Conservation (phyloP, 352 stramenopile genomes). For the Phytophthora kernoviae region DNA sequence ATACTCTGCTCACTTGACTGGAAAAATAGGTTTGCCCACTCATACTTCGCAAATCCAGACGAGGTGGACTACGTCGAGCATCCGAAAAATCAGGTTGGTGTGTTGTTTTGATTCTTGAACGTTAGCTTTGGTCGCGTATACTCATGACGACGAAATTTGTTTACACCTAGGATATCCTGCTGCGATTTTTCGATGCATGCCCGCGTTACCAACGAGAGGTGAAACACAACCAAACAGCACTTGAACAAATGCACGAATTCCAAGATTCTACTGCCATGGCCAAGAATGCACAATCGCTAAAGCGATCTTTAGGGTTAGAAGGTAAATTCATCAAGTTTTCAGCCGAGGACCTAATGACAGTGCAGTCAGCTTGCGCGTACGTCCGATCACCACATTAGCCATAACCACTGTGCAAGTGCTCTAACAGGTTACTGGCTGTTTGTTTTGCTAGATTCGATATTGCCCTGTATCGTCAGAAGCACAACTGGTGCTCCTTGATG, state of each 20-base stretch:
- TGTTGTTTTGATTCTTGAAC: neutral
- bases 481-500: constrained; percentile 55
- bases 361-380: constrained; percentile 56
- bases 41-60: constrained; percentile 57
- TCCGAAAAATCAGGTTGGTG: constrained; percentile 31
- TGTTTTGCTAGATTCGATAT: constrained; percentile 44
- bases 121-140: neutral
- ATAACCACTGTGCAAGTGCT: neutral
- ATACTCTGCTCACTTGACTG: neutral
- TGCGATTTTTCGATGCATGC: constrained; percentile 71
- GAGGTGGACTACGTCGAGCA: constrained; percentile 54
- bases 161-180: constrained; percentile 35
- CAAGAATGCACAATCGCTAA: constrained; percentile 18
- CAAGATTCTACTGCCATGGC: constrained; percentile 31
- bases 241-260: constrained; percentile 36
- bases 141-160: neutral
- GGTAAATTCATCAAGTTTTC: constrained; percentile 32
- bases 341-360: constrained; percentile 34
- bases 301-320: constrained; percentile 25
- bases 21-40: constrained; percentile 43
- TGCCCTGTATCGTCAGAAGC: constrained; percentile 42
- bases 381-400: neutral
- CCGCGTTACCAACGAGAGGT: constrained; percentile 54
- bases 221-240: constrained; percentile 41
- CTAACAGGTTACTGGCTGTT: neutral